Conservation (phyloP, 331 rosid genomes). For the Cydonia oblonga region DNA sequence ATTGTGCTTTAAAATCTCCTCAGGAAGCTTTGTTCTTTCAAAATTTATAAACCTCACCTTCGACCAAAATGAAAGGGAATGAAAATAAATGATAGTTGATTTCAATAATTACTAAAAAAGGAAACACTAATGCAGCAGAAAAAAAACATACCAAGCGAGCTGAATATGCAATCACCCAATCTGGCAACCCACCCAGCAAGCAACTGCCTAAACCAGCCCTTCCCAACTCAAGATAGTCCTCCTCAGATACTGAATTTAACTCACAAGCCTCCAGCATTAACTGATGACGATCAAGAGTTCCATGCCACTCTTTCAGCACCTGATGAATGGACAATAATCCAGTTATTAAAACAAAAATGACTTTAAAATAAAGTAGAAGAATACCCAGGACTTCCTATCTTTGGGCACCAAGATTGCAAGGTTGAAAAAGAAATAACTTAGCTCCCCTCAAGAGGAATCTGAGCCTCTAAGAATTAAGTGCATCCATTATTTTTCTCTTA, state of each 20-base stretch:
- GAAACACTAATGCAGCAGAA: not conserved
- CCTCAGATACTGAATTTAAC: conserved; percentile 66
- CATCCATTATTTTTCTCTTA: conserved; percentile 7
- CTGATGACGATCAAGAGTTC: conserved; percentile 70
- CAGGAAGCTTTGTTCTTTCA: conserved; percentile 95
- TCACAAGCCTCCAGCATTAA: conserved; percentile 96
- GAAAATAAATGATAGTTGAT: conserved; percentile 4
- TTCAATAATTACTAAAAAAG: not conserved
- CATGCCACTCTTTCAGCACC: conserved; percentile 94
- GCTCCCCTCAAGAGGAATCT: not conserved
- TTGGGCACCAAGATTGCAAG: not conserved
- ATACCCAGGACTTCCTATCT: not conserved
- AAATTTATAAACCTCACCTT: conserved; percentile 94
- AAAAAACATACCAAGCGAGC: conserved; percentile 76
- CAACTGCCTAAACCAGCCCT: conserved; percentile 99
- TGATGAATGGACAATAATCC: conserved; percentile 20
- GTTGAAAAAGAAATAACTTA: not conserved
- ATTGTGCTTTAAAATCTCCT: conserved; percentile 79
- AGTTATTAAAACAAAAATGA: conserved; percentile 14
- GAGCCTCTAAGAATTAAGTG: not conserved
- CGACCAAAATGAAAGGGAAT: conserved; percentile 18
- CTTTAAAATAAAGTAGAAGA: not conserved
- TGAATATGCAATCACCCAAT: conserved; percentile 92
- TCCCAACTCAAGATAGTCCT: conserved; percentile 75
- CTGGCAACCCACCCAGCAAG: conserved; percentile 93